Evolutionary conservation across 208 protist genomes (phyloP), one percentile per base, ranked within the genome.

Genomic region (Wallacemonas collosoma): DNA sequence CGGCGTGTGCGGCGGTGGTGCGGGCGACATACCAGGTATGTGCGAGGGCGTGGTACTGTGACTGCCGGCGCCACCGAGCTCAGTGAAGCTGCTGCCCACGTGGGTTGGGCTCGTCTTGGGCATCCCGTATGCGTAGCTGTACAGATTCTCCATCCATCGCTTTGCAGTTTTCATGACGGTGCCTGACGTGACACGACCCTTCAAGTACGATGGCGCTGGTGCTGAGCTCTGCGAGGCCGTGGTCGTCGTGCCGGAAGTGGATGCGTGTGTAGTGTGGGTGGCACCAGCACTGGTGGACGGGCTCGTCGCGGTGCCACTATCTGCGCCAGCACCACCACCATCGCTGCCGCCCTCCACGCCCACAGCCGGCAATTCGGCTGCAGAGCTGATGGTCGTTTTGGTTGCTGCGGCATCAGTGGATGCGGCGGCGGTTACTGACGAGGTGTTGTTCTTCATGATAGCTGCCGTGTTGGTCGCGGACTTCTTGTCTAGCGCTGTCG

Each of bases 51-150:
- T 55, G 50, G 26, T 7, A 55, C 40, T 7, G 17, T 39, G 5
- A 56, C 54, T 3, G 56, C 17, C 39, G 26, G 57, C n/a, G 15
- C 69, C 45, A 61, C 43, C 17, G 68, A 60, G 2, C 17, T 81
- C 14, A 58, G 9, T 3, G 36, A 58, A 26, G 47, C 7, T 17
- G 17, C 54, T 1, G 39, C n/a, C 40, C 45, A 40, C 17, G 26
- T 26, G 26, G 26, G 26, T 26, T 26, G 26, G 26, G 54, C 17
- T 58, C 11, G 54, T 11, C 15, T 58, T 71, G 36, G 72, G 68
- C 17, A 50, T 71, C 6, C 79, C 79, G 71, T 87, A 81, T 38
- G 87, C 85, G 68, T 89, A 90, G 50, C 77, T 80, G 72, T 85
- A 88, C n/a, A 93, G 51, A 43, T 69, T 76, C 55, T 76, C 72